Percentiles rank a stretch among this genome's conserved stretches.
These are phyloP conservation scores for Gyrodon lividus DNA, from an alignment of 768 basidiomycete species.

Conservation along the genomic window DNA sequence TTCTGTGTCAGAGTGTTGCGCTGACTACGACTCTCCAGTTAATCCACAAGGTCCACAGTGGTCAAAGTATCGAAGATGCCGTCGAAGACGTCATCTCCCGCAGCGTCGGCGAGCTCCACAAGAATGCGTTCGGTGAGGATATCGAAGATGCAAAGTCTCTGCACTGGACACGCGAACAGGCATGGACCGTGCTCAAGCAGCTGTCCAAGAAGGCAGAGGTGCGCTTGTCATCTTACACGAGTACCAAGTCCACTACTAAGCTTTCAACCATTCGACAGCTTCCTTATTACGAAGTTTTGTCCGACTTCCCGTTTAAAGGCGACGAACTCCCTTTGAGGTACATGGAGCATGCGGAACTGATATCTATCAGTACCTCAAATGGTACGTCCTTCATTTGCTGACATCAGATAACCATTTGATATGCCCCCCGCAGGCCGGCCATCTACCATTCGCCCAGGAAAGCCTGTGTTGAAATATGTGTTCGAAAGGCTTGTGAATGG, in stretches of 20 bases:
- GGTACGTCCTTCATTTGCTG: conserved; percentile 40
- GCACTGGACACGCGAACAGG: conserved; percentile 85
- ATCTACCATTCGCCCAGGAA: conserved; percentile 82
- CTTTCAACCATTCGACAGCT: conserved; percentile 42
- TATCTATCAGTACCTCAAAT: conserved; percentile 73
- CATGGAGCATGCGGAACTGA: conserved; percentile 89
- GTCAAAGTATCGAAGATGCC: conserved; percentile 70
- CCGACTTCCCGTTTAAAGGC: conserved; percentile 90
- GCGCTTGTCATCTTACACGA: conserved; percentile 33
- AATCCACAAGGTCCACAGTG: conserved; percentile 80
- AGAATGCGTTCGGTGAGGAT: conserved; percentile 93
- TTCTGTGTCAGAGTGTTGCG: background rate
- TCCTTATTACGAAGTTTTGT: conserved; percentile 76
- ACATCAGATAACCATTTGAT: background rate
- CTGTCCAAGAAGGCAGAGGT: conserved; percentile 67
- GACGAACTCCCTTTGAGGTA: conserved; percentile 75
- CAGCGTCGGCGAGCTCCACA: conserved; percentile 79
- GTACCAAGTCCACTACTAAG: conserved; percentile 11
- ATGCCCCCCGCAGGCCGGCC: conserved; percentile 64
- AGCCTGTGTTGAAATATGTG: conserved; percentile 83
- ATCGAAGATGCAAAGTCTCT: conserved; percentile 80
- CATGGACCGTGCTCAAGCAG: conserved; percentile 76
- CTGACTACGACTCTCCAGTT: conserved; percentile 44
- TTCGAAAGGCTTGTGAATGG: conserved; percentile 82
- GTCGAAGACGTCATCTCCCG: conserved; percentile 87